Evolutionary conservation across 345 rosid species (phyloP).

Genomic region (Syzygium aqueum): DNA sequence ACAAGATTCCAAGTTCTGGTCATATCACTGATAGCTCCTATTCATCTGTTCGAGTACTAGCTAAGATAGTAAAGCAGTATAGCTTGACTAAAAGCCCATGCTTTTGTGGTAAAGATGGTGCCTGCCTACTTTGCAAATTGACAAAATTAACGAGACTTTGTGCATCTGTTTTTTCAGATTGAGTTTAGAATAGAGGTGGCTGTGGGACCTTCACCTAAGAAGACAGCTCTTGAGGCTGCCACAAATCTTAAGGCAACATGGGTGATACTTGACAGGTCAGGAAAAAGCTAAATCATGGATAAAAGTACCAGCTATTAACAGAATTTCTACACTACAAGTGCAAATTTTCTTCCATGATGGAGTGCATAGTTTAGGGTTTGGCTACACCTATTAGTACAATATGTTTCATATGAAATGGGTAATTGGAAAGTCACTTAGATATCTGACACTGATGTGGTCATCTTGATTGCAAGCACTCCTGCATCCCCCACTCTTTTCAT

Average conservation of each 20-base stretch:
- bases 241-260: slow-evolving; percentile 34
- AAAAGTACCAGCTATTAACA: background rate
- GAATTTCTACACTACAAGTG: background rate
- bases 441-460: background rate
- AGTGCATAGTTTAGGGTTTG: background rate
- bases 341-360: background rate
- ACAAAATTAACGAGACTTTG: background rate
- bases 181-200: slow-evolving; percentile 28
- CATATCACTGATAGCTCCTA: background rate
- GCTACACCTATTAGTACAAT: background rate
- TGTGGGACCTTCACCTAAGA: slow-evolving; percentile 26
- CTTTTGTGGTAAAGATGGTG: background rate
- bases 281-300: background rate
- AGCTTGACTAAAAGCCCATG: background rate
- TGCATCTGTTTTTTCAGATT: slow-evolving; percentile 16
- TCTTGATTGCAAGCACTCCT: background rate
- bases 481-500: background rate
- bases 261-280: slow-evolving; percentile 52
- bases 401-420: background rate
- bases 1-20: background rate
- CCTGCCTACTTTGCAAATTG: background rate
- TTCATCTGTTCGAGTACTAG: background rate
- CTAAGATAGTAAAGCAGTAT: background rate
- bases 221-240: slow-evolving; percentile 23
- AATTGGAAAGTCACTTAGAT: background rate